Conservation (phyloP, 2,329 filamentous ascomycete genomes). For the Microthyrium microscopicum region DNA sequence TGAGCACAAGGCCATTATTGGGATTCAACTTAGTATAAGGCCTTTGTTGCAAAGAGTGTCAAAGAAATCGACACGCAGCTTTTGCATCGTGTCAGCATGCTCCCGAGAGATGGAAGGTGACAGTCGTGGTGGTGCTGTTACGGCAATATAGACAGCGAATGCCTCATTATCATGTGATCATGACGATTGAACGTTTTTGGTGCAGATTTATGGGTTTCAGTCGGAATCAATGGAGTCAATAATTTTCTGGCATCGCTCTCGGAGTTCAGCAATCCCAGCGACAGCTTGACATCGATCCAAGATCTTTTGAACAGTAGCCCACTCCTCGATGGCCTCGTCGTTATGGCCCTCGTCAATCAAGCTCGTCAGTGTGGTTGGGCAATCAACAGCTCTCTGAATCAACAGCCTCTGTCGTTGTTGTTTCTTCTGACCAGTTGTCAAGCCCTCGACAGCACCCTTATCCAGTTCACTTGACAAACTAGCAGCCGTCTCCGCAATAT, state of each 20-base stretch:
- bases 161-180: too few relatives aligned
- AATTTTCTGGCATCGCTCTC: conserved; percentile 20
- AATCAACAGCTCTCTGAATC: conserved; percentile 44
- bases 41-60: too few relatives aligned
- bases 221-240: conserved; percentile 10
- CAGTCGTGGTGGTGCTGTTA: too few relatives aligned
- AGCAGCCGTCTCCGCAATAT: conserved; percentile 49
- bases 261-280: conserved; percentile 24
- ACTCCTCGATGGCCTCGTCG: conserved; percentile 41
- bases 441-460: conserved; percentile 12
- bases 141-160: too few relatives aligned
- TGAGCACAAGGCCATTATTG: too few relatives aligned
- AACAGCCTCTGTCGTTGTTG: conserved; percentile 40
- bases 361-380: conserved; percentile 40
- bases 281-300: conserved; percentile 29
- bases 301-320: conserved; percentile 23
- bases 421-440: conserved; percentile 18
- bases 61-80: too few relatives aligned
- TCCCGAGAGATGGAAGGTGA: too few relatives aligned
- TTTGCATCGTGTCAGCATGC: too few relatives aligned
- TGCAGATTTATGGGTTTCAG: too few relatives aligned
- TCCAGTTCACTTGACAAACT: conserved; percentile 23
- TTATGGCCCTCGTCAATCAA: conserved; percentile 43
- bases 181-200: too few relatives aligned
- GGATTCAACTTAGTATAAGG: too few relatives aligned